Evolutionary conservation across 352 stramenopile genomes (phyloP).

Genomic region (Nothophytophthora sp.): DNA sequence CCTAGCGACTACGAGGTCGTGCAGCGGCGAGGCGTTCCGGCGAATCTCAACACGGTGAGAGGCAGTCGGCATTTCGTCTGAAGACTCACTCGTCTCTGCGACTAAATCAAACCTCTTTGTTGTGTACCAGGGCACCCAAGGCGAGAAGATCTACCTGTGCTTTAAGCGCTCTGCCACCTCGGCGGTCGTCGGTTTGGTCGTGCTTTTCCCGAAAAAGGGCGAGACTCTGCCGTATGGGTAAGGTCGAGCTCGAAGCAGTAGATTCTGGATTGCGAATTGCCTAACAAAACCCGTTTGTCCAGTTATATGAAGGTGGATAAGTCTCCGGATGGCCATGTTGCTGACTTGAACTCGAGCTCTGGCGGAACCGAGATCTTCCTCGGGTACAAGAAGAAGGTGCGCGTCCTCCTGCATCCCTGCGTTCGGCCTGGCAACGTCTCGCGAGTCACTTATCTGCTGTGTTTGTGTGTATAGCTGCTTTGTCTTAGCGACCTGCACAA

Average conservation of each 20-base stretch:
- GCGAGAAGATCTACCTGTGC: conserved; percentile 81
- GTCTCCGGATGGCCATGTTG: conserved; percentile 60
- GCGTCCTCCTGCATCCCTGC: neutral
- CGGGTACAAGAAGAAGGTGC: conserved; percentile 83
- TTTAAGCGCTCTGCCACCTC: conserved; percentile 68
- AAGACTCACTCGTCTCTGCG: too few species aligned
- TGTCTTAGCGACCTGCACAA: conserved; percentile 41
- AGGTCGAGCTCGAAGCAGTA: too few species aligned
- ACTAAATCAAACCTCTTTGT: neutral
- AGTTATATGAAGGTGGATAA: conserved; percentile 84
- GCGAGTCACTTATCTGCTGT: neutral
- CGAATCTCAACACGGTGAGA: conserved; percentile 80
- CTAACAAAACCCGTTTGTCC: conserved; percentile 5
- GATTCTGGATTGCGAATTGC: neutral
- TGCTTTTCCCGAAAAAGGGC: conserved; percentile 84
- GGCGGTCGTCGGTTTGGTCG: conserved; percentile 62
- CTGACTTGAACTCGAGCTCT: conserved; percentile 75
- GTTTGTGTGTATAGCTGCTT: conserved; percentile 19
- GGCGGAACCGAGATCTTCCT: conserved; percentile 76
- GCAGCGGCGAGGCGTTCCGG: conserved; percentile 50
- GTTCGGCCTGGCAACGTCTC: neutral
- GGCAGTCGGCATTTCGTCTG: neutral
- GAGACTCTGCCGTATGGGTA: conserved; percentile 84
- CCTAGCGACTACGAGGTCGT: conserved; percentile 81
- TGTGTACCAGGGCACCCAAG: conserved; percentile 64